Evolutionary conservation across 345 rosid species (phyloP).

Genomic region (Rhodamnia rubescens): DNA sequence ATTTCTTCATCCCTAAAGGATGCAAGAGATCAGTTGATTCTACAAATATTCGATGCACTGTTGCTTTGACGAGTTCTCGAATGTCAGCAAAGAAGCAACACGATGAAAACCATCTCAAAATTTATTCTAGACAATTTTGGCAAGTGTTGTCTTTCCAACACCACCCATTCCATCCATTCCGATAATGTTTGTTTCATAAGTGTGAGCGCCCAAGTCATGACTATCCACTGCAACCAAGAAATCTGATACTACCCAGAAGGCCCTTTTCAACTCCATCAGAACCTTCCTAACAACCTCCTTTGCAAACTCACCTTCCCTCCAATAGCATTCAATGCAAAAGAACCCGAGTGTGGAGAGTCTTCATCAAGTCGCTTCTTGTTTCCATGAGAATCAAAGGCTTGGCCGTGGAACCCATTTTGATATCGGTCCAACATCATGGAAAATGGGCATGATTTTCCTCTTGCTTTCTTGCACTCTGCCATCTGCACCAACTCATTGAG

Average conservation of each 20-base stretch:
- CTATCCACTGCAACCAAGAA: background rate
- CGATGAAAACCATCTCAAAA: background rate
- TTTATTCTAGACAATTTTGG: background rate
- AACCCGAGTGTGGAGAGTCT: background rate
- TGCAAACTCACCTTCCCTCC: background rate
- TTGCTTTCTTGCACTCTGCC: background rate
- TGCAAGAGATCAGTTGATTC: background rate
- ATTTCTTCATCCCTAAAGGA: background rate
- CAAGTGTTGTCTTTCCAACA: background rate
- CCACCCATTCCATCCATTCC: constrained; percentile 1
- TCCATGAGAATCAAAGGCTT: background rate
- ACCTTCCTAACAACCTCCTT: background rate
- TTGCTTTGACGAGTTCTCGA: background rate
- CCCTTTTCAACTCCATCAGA: background rate
- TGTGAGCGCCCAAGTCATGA: background rate
- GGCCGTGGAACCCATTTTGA: background rate
- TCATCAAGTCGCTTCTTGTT: background rate
- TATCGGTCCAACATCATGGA: background rate
- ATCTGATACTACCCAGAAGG: background rate
- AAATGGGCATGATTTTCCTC: background rate
- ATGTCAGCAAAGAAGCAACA: background rate
- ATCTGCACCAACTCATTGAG: background rate
- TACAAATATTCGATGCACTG: background rate
- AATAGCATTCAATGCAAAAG: background rate
- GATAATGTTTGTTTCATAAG: background rate